Evolutionary conservation across 2,329 filamentous ascomycete species (phyloP), one percentile per base, ranked within the genome.

Genomic region (Coleophoma eucalyptorum): DNA sequence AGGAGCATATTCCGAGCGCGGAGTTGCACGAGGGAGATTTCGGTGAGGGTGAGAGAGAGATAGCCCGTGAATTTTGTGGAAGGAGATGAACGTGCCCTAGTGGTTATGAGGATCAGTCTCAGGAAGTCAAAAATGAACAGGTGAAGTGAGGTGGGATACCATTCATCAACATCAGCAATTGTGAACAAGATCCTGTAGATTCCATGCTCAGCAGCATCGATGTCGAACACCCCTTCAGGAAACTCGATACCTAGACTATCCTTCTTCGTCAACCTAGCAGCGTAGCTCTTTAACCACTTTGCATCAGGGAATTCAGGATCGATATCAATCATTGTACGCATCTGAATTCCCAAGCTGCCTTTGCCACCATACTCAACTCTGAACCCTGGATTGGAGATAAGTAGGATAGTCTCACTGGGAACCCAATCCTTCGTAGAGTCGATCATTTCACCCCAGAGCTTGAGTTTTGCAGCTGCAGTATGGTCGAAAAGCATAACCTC

Each of bases 401-500:
- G 67, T 0, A 83, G 63, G 5, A 80, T 62, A 1, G 78, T 80
- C 19, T 71, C 60, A 34, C 72, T 75, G 3, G 78, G 71, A 4
- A 62, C 53, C 73, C 79, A 80, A 2, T 61, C 49, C 5, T 68
- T 64, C 2, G 72, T 69, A 0, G 74, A 77, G 32, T 65, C 59
- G 46, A 75, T 70, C 43, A 76, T 66, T n/a, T 74, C 70, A 34
- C 73, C 73, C 74, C 80, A 84, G 4, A 84, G 65, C 15, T 73
- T 79, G n/a, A 84, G 65, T 2, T 70, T 67, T 4, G 74, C 74
- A 52, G 75, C 73, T 1, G 72, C 72, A 1, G 80, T 83, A 57
- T 84, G 74, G 60, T 86, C 82, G 57, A 81, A 81, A 10, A 84
- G 65, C 4, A 69, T 66, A 4, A 84, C 64, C 43, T 78, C 77